These are phyloP conservation scores for Colletotrichum coccodes DNA, from an alignment of 2,329 filamentous ascomycete species.

Conservation along the genomic window DNA sequence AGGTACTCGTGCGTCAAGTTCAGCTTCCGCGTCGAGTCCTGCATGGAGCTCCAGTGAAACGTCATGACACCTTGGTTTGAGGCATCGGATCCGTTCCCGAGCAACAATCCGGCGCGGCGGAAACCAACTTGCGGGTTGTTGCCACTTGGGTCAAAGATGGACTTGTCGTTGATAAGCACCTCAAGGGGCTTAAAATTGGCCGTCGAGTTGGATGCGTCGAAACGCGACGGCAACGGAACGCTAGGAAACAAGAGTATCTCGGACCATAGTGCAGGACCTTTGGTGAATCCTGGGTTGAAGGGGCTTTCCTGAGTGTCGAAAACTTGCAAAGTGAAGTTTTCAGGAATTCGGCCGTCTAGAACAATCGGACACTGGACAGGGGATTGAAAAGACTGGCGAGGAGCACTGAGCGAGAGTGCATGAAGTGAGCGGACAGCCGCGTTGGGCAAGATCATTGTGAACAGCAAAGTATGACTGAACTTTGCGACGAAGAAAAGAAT, in stretches of 20 bases:
- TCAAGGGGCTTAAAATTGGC: constrained; percentile 50
- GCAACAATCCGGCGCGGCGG: constrained; percentile 50
- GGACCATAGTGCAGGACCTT: constrained; percentile 62
- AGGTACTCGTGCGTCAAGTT: constrained; percentile 72
- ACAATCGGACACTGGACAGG: constrained; percentile 47
- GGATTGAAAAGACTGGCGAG: neutral
- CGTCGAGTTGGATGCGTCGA: constrained; percentile 54
- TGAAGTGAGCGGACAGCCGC: constrained; percentile 6
- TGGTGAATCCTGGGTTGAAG: constrained; percentile 62
- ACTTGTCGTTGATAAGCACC: constrained; percentile 65
- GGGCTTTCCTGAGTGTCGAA: constrained; percentile 55
- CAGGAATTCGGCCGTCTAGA: constrained; percentile 58
- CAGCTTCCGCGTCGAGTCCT: constrained; percentile 60
- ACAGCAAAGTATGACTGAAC: constrained; percentile 2
- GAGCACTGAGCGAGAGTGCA: neutral
- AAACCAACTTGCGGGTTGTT: constrained; percentile 60
- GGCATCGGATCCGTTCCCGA: constrained; percentile 57
- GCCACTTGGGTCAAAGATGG: constrained; percentile 62
- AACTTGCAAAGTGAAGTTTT: constrained; percentile 45
- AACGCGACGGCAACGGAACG: constrained; percentile 41
- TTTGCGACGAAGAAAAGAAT: neutral
- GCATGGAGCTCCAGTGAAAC: constrained; percentile 68
- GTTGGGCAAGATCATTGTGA: constrained; percentile 20
- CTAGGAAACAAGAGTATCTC: constrained; percentile 59
- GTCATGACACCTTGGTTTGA: constrained; percentile 66